These are phyloP conservation scores for Colletotrichum cereale DNA, from an alignment of 2,329 filamentous ascomycete species.

Conservation along the genomic window DNA sequence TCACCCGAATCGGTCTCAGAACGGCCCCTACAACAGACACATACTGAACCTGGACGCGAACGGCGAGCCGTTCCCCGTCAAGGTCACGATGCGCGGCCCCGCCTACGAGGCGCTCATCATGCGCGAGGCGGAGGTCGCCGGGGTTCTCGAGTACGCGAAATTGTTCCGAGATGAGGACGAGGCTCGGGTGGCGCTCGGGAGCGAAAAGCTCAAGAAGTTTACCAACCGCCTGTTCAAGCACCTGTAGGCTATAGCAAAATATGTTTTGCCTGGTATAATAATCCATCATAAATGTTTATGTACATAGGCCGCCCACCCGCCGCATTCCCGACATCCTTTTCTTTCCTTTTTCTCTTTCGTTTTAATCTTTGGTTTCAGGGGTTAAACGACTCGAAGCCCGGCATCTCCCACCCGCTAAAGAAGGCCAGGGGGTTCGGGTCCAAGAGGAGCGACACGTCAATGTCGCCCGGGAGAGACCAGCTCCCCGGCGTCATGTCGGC, in stretches of 20 bases:
- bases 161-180: neutral
- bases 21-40: constrained; percentile 31
- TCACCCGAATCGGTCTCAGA: constrained; percentile 5
- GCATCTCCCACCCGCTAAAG: constrained; percentile 12
- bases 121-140: constrained; percentile 2
- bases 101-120: constrained; percentile 35
- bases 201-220: neutral
- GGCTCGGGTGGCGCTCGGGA: neutral
- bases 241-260: neutral
- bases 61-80: constrained; percentile 42
- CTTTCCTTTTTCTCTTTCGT: neutral
- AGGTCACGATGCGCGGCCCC: constrained; percentile 26
- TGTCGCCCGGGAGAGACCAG: neutral
- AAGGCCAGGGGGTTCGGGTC: constrained; percentile 8
- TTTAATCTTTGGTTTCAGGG: neutral
- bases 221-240: neutral
- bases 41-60: constrained; percentile 32
- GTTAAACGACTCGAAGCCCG: neutral
- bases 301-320: neutral
- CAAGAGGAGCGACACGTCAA: neutral
- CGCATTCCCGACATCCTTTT: neutral
- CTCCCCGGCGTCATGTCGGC: neutral
- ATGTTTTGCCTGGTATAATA: neutral
- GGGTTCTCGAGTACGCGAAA: constrained; percentile 8
- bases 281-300: neutral